Evolutionary conservation across 805 yeast genomes (phyloP), one percentile per base, ranked within the genome.

Genomic region (Metschnikowia dekortorum): DNA sequence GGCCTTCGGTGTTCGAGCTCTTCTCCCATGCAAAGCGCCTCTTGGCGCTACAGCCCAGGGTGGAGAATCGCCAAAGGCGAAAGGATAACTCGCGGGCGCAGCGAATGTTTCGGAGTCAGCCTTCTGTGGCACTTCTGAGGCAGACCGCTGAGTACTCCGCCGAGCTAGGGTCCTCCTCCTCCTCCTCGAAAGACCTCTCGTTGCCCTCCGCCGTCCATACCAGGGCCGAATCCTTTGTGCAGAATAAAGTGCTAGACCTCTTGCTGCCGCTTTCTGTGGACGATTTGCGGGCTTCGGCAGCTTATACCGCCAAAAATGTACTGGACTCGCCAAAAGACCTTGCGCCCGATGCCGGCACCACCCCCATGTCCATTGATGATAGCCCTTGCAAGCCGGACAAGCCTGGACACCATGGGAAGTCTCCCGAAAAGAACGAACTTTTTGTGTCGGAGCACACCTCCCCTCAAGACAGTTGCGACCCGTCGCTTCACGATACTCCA

Each of bases 11-110:
- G 18, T 62, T 64, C 53, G 77, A 73, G 55, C 69, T 73, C 35
- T 71, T 72, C 53, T 56, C 65, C 58, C 72, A 75, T 31, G 78
- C 76, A 8, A 70, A 68, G 52, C 69, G 67, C 49, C 60, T 73
- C 31, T 58, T 73, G 43, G 60, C 70, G 16, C 62, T 73, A 39
- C 73, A 72, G 50, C 65, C 71, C 5, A 55, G 78, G 42, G 70
- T 73, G 29, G 73, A 69, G 49, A 71, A 73, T 56, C 60, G 76
- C 39, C 69, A 66, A 38, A 49, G 67, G 8, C 57, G 78, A 16
- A 70, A 70, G 52, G 70, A 68, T n/a, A 64, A 53, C 48, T 49
- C 59, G 31, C 60, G 61, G 37, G 48, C 58, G 18, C 77, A 71
- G 52, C 57, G 52, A 11, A 39, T 38, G 16, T 61, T 44, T 13